Evolutionary conservation across 345 rosid genomes (phyloP), one percentile per base, ranked within the genome.

Genomic region (Salix koriyanagi): DNA sequence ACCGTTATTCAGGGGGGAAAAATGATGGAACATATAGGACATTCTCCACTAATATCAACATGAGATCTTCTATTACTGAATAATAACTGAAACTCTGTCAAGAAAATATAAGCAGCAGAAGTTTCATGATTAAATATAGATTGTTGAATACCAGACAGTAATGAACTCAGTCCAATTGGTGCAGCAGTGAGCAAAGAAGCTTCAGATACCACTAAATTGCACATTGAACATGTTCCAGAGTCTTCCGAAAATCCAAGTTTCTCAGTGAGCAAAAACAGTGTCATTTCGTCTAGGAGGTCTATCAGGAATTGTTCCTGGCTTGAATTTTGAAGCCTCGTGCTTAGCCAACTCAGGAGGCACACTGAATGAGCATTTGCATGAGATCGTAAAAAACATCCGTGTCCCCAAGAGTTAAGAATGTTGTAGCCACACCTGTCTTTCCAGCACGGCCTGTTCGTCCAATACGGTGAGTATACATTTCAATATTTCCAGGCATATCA

Each of bases 331-430:
- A 48, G 96, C 99, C 83, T 94, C 97, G 18, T 93, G 99, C 75
- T 89, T 94, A 5, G 97, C 97, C 79, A 93, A 87, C 76, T 96
- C 98, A 65, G 92, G 94, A 71, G 99, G 99, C 75, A 96, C 92
- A 2, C 88, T 93, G 97, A 79, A 88, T 85, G 79, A 96, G 98
- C 99, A 93, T 93, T 88, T 93, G 98, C 90, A 91, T 96, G 69
- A 93, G 92, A 88, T 96, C 99, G 81, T 93, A 96, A 79, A 93
- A 93, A 50, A 96, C 98, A 48, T 96, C 94, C 1, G 86, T 74
- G 79, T 96, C 99, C 0, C 87, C 87, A 6, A 91, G 81, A 69
- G 99, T 93, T 84, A 95, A 81, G 87, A 96, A 96, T 50, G 98
- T 93, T 14, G 98, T 90, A 34, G 99, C 97, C 78, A 91, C 83